A percentile compares a stretch with the other conserved stretches of the same genome.
These are phyloP conservation scores for Russula sp. DNA, from an alignment of 768 basidiomycete species.

Conservation along the genomic window DNA sequence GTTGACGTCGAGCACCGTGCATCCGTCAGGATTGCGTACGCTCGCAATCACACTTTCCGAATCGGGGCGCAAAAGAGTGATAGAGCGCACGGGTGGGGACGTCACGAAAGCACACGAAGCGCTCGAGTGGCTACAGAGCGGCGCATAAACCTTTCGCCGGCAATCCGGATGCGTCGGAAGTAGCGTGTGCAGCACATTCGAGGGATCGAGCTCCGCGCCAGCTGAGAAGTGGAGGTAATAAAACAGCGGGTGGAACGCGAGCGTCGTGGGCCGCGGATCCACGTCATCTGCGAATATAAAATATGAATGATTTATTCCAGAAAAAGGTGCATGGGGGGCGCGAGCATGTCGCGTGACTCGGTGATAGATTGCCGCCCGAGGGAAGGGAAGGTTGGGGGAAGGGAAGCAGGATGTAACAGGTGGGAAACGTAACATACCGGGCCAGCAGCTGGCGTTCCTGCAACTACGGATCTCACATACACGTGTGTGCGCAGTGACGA, in stretches of 20 bases:
- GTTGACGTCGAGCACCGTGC: conserved; percentile 30
- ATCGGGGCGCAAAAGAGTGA: conserved; percentile 25
- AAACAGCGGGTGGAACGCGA: conserved; percentile 30
- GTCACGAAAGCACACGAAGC: conserved; percentile 28
- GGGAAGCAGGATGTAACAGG: background rate
- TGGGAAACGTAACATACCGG: conserved; percentile 24
- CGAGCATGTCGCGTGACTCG: background rate
- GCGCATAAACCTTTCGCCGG: conserved; percentile 27
- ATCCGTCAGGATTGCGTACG: conserved; percentile 29
- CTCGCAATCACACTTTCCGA: conserved; percentile 26
- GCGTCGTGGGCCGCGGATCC: conserved; percentile 15
- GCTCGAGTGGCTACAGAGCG: conserved; percentile 25
- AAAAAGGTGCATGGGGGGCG: background rate
- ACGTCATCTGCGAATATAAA: conserved; percentile 4
- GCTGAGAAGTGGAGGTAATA: conserved; percentile 30
- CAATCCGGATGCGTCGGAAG: conserved; percentile 30
- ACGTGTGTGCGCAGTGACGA: conserved; percentile 25
- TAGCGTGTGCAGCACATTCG: conserved; percentile 20
- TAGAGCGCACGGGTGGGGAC: conserved; percentile 26
- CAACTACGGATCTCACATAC: conserved; percentile 31
- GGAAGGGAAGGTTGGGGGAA: background rate
- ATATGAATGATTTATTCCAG: conserved; percentile 1
- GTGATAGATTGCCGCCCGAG: background rate
- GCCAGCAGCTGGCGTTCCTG: conserved; percentile 27
- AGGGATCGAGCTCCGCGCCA: conserved; percentile 24